Percentiles rank a stretch among this genome's conserved stretches.
phyloP scores from a whole-genome alignment of 2,329 filamentous ascomycete species.

The Verticillium nonalfalfae region DNA sequence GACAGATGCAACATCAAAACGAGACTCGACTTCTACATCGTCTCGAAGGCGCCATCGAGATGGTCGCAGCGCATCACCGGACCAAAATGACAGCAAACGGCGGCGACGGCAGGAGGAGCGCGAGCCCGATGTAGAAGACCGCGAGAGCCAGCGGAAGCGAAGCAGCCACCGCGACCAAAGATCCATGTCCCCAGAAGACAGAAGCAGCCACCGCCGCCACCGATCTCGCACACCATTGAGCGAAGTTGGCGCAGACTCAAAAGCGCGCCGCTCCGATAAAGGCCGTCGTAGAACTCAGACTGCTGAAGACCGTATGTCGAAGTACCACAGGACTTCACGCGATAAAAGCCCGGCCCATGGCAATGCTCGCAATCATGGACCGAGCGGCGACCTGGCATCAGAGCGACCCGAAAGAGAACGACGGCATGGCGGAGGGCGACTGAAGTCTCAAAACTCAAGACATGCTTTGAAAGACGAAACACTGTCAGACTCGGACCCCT shows the following conservation, averaged over 20 bases:
- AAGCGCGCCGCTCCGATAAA: conserved; percentile 8
- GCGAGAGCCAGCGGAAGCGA: conserved; percentile 7
- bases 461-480: conserved; percentile 12
- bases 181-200: conserved; percentile 24
- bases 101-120: conserved; percentile 3
- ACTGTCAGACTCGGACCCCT: conserved; percentile 58
- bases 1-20: background rate
- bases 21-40: background rate
- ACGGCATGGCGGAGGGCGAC: conserved; percentile 2
- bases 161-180: conserved; percentile 12
- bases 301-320: background rate
- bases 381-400: background rate
- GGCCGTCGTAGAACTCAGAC: background rate
- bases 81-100: conserved; percentile 1
- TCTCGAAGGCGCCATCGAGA: conserved; percentile 2
- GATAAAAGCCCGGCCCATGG: background rate
- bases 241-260: background rate
- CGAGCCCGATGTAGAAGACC: conserved; percentile 3
- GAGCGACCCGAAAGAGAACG: background rate
- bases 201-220: conserved; percentile 16
- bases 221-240: conserved; percentile 20
- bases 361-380: background rate
- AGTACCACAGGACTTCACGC: background rate
- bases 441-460: background rate
- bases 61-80: conserved; percentile 8